phyloP scores from a whole-genome alignment of 2,329 filamentous ascomycete genomes.

The Fonsecaea nubica region DNA sequence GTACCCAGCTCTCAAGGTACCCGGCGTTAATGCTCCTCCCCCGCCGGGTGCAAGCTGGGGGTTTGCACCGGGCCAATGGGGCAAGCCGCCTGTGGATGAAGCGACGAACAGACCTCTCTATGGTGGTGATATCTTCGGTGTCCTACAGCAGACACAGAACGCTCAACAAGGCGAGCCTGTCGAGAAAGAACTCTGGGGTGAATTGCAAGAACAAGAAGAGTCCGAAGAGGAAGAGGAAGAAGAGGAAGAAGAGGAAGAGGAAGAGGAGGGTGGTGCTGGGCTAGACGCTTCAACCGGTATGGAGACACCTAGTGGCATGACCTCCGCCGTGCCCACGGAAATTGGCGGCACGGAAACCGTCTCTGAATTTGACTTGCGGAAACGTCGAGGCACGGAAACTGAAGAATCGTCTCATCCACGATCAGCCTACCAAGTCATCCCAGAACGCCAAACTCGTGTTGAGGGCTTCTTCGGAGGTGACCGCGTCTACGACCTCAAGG shows the following conservation, averaged over 20 bases:
- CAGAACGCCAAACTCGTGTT: constrained; percentile 82
- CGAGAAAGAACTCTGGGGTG: constrained; percentile 89
- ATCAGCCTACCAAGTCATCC: constrained; percentile 86
- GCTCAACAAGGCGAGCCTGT: constrained; percentile 75
- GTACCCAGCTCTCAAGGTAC: constrained; percentile 93
- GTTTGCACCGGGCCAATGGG: constrained; percentile 93
- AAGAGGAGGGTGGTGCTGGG: constrained; percentile 68
- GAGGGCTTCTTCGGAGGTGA: constrained; percentile 97
- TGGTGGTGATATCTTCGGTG: constrained; percentile 92
- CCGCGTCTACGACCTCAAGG: constrained; percentile 85
- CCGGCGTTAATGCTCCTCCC: constrained; percentile 90
- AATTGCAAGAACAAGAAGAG: constrained; percentile 75
- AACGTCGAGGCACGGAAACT: constrained; percentile 84
- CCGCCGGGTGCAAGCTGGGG: constrained; percentile 91
- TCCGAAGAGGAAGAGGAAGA: constrained; percentile 74
- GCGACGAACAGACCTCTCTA: constrained; percentile 83
- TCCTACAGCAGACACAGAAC: constrained; percentile 68
- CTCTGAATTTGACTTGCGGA: constrained; percentile 88
- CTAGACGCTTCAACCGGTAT: constrained; percentile 76
- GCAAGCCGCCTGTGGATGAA: constrained; percentile 93
- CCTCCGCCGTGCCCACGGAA: constrained; percentile 81
- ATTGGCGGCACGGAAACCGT: constrained; percentile 77
- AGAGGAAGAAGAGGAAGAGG: constrained; percentile 67
- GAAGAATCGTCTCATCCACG: constrained; percentile 78
- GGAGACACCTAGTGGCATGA: constrained; percentile 80